These are phyloP conservation scores for Bathelium albidoporum DNA, from an alignment of 495 filamentous ascomycete species.

Conservation along the genomic window DNA sequence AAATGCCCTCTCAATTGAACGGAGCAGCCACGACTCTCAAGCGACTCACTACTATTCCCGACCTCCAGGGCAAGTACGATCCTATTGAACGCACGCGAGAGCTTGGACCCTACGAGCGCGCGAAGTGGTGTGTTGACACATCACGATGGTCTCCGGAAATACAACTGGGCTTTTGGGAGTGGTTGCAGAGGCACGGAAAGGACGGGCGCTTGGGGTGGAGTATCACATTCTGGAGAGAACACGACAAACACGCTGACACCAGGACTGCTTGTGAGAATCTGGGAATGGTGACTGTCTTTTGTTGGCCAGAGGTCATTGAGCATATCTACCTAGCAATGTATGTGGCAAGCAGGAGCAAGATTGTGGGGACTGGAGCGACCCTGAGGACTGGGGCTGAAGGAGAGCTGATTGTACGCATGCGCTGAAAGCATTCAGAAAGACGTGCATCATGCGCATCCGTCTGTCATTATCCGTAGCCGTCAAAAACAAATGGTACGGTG, in stretches of 20 bases:
- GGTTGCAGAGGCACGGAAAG: not conserved
- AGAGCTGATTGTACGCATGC: conserved; percentile 19
- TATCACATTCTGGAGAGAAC: not conserved
- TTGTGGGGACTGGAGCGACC: conserved; percentile 13
- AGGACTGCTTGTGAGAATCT: not conserved
- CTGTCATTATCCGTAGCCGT: no score
- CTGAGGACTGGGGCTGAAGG: conserved; percentile 17
- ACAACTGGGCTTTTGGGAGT: conserved; percentile 17
- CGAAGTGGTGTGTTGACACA: conserved; percentile 18
- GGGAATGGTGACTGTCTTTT: conserved; percentile 19
- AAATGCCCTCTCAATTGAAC: not conserved
- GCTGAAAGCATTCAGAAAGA: no score
- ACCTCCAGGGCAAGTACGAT: conserved; percentile 1
- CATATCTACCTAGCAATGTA: conserved; percentile 21
- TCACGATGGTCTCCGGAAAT: conserved; percentile 7
- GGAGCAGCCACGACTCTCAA: not conserved
- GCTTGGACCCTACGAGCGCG: conserved; percentile 16
- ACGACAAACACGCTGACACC: not conserved
- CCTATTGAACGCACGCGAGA: conserved; percentile 13
- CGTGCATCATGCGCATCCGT: no score
- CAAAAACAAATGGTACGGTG: no score
- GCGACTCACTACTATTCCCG: not conserved
- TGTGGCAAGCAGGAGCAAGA: conserved; percentile 17
- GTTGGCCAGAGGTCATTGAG: conserved; percentile 24
- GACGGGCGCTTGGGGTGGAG: not conserved